Base-by-base conservation (phyloP, 805 yeast genomes). In the Yarrowia sp. region DNA sequence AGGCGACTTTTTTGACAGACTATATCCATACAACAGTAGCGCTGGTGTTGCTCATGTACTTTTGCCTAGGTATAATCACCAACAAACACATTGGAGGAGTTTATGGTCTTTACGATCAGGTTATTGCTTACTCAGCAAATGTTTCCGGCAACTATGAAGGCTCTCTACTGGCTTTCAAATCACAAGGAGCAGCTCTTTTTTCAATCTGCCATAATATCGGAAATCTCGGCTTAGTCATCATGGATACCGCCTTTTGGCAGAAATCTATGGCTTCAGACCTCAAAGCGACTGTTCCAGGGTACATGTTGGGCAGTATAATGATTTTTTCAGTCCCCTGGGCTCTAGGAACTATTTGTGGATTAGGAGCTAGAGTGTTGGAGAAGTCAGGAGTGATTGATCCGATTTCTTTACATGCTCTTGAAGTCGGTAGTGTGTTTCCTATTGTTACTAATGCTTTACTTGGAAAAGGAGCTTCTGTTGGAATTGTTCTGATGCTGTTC, bases 401-500 rank as follows among this genome's bases (percentile, higher is more conserved):
- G 43, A 72, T 81, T 4, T 90, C 90, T 83, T 93, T 96, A 69
- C 87, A 91, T 8, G 90, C 85, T 73, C 96, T 96, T 44, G 75
- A 81, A 60, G 78, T 80, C 66, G 97, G 96, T 42, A 79, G 90
- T 17, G 74, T 68, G 9, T 65, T 74, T 9, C 89, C 89, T 9
- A 81, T 82, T 67, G 89, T 95, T 31, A 92, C 96, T 1, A 85
- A 83, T 63, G 90, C 95, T 0, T 77, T 90, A 47, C 78, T 90
- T 77, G 96, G 96, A 65, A 87, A 82, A 71, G 89, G 92, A 70
- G 96, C 96, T 68, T 93, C 95, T 5, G 92, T 84, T 53, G 90
- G 90, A 41, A 80, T 90, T 10, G 80, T 78, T 33, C 69, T 78
- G 38, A 71, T 77, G 51, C 71, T 78, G 22, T 78, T 76, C 68